Base-by-base conservation (phyloP, 768 basidiomycete species). In the Suillus discolor region DNA sequence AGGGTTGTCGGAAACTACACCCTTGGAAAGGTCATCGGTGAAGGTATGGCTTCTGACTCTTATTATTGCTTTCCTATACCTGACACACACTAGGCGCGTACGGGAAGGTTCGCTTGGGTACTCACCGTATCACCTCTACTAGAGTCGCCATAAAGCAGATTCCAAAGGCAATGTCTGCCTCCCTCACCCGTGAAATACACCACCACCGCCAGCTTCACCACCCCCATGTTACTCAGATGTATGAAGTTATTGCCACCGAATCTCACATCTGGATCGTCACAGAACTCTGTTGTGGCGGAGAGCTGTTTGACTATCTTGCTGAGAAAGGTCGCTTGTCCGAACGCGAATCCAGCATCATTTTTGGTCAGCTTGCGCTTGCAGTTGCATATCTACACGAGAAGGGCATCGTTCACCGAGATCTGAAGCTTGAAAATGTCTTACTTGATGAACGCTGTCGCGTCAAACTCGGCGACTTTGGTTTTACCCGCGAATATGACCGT, bases 61-160 rank as follows among this genome's bases (percentile, higher is more conserved):
- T 39, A 12, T 34, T 18, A 16, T 41, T 18, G 1, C 64, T 68
- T 65, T 66, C 62, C 12, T 51, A 63, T 60, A 57, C 63, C 45
- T 66, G 7, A 31, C 11, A 67, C 28, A 31, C 55, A 61, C 31
- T 71, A 97, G 96, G 96, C 68, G 89, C 97, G 54, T 99, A 96
- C 76, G 97, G 97, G 44, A 96, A 95, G 74, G 97, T 99, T 38
- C 89, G 96, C 61, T 83, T 99, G 75, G 97, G 96, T 62, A 94
- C 92, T 1, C 96, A 99, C 76, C 91, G 96, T 65, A 83, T 98
- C 57, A 96, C 96, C 3, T 92, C 91, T 8, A 90, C 90, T 54
- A 88, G 94, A 62, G 96, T 97, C 70, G 97, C 97, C 63, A 91
- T 99, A 81, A 99, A 99, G 80, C 96, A 98, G 78, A 97, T 98